These are phyloP conservation scores for Thelephora aurantiotincta DNA, from an alignment of 768 basidiomycete species.

Conservation along the genomic window DNA sequence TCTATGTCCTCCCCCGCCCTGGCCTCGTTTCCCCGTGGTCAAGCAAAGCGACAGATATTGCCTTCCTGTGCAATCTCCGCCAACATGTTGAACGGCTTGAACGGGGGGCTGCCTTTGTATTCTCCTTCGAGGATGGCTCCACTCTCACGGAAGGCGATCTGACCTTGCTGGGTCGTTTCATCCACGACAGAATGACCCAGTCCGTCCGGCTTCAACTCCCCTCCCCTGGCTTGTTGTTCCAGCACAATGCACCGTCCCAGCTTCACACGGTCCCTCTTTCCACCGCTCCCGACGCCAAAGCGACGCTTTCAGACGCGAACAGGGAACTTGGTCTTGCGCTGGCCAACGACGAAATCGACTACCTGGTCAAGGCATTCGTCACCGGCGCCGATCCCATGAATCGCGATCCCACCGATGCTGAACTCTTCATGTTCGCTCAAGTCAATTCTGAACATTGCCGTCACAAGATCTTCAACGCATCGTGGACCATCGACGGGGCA, in stretches of 20 bases:
- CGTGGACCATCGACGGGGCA: conserved; percentile 78
- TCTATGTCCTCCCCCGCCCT: conserved; percentile 69
- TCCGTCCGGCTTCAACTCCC: conserved; percentile 47
- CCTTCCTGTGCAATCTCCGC: conserved; percentile 72
- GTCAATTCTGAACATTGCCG: conserved; percentile 99
- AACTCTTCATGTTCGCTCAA: conserved; percentile 99
- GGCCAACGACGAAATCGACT: conserved; percentile 79
- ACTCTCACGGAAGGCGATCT: conserved; percentile 33
- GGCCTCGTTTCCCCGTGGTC: conserved; percentile 99
- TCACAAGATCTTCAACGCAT: conserved; percentile 98
- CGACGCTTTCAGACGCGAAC: conserved; percentile 65
- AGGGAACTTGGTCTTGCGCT: conserved; percentile 81
- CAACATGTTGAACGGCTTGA: conserved; percentile 68
- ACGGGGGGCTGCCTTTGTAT: conserved; percentile 60
- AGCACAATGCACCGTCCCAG: conserved; percentile 47
- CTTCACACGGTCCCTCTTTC: conserved; percentile 57
- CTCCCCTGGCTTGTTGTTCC: conserved; percentile 39
- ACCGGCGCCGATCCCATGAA: conserved; percentile 50
- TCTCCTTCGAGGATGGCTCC: conserved; percentile 31
- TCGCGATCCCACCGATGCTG: conserved; percentile 90
- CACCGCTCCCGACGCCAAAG: conserved; percentile 29
- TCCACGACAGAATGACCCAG: conserved; percentile 98
- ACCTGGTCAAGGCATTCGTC: conserved; percentile 80
- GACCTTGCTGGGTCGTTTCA: conserved; percentile 42
- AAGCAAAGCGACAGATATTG: conserved; percentile 95